Evolutionary conservation across 2,329 filamentous ascomycete genomes (phyloP), one percentile per base, ranked within the genome.

Genomic region (Leptosphaerulina australis): DNA sequence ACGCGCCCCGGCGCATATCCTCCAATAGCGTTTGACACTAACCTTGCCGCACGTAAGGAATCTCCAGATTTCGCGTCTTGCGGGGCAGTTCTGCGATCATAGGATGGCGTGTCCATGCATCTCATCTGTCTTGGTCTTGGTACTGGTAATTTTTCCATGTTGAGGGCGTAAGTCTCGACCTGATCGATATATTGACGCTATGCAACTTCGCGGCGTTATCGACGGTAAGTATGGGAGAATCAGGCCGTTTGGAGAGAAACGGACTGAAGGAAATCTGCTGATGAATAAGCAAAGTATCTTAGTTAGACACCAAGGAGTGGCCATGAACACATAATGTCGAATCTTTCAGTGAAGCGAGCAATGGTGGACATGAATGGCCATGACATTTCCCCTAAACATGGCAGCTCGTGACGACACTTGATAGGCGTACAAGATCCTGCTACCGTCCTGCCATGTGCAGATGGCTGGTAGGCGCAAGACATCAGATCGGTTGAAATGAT

Each of bases 131-230:
- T 37, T 33, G 36, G 48, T 15, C 26, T 9, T 45, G 18, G 36
- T 28, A 21, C 11, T 30, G 24, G 36, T 28, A 28, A 18, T 28
- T 39, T 20, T 15, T 36, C 25, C 12, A 22, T 30, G 28, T 39
- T 28, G 14, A 33, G 12, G 41, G 18, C 30, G 35, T 21, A 12
- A 41, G 48, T 51, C 48, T 51, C 47, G 48, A 46, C 14, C 36
- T 11, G 30, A 25, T n/a, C 9, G 25, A 33, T 45, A 46, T 4
- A 33, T 51, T 43, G 31, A 36, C 8, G 17, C 26, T 10, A 31
- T 28, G 48, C 21, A 39, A 33, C 33, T 22, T 17, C 3, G 22
- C 34, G 46, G 41, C 26, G 37, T 36, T 15, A 30, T 36, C 9
- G 8, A 45, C 12, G 6, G 24, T 8, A 36, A 21, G 12, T 8